Evolutionary conservation across 2,329 filamentous ascomycete genomes (phyloP), one percentile per base, ranked within the genome.

Genomic region (Stemphylium lycopersici): DNA sequence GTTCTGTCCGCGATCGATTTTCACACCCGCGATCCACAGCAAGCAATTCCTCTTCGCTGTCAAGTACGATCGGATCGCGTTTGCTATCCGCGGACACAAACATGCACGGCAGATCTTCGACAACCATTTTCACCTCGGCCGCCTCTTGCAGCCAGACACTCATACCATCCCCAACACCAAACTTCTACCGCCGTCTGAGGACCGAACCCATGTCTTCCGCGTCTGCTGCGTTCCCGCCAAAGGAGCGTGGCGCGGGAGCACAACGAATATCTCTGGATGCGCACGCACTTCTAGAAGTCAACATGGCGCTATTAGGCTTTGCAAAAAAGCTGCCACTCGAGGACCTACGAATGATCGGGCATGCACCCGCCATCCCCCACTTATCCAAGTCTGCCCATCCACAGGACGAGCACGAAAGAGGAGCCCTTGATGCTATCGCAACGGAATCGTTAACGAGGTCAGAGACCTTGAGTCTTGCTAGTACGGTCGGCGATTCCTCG

Each of bases 241-340:
- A 11, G 12, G 24, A 32, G n/a, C 5, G 37, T 5, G 18, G 5
- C 12, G 34, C n/a, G 32, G 4, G 41, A 15, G 11, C 12, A 5
- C 20, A 16, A 13, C n/a, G 16, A 8, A 38, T 3, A 5, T 13
- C 8, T 2, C 18, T 45, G 4, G 20, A 42, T n/a, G 22, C 47
- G 16, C 42, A 18, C 0, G 43, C 36, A 42, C 48, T 37, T 2
- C 45, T 58, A 6, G 20, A 49, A 16, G 46, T 48, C 38, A 53
- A 57, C 16, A 31, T 54, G 20, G 53, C 59, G 4, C 53, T 53
- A 10, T 32, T 53, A 11, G 20, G 51, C 13, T 42, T 55, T 6
- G 43, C 13, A 2, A 33, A 40, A 34, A 49, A 42, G 15, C 18
- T 54, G 12, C 41, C 55, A 18, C 26, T 59, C 10, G 45, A 54